Percentiles rank a stretch among this genome's conserved stretches.
These are phyloP conservation scores for Salix suchowensis DNA, from an alignment of 345 rosid genomes.

Conservation along the genomic window DNA sequence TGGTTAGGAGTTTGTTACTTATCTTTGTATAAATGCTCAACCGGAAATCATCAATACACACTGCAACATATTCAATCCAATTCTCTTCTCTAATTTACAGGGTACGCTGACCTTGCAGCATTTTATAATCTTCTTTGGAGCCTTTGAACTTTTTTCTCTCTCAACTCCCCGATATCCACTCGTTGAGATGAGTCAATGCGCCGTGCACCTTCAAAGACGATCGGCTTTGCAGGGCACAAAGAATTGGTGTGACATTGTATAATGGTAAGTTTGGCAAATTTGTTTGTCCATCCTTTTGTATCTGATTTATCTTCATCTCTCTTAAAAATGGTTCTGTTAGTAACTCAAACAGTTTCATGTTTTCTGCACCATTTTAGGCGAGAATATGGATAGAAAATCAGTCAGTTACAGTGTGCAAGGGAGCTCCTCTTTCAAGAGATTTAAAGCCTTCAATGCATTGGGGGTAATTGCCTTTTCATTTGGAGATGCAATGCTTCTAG, in stretches of 20 bases:
- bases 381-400: constrained; percentile 29
- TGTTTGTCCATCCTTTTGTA: neutral
- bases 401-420: constrained; percentile 40
- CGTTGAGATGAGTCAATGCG: constrained; percentile 48
- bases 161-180: constrained; percentile 49
- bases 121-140: constrained; percentile 45
- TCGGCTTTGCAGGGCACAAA: constrained; percentile 51
- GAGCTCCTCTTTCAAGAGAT: constrained; percentile 35
- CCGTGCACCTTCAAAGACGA: constrained; percentile 41
- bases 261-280: constrained; percentile 26
- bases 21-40: no score
- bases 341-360: neutral
- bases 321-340: neutral
- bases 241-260: constrained; percentile 39
- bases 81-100: no score
- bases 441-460: constrained; percentile 49
- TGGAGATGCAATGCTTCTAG: constrained; percentile 61
- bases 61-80: no score
- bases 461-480: constrained; percentile 54
- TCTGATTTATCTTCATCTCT: neutral
- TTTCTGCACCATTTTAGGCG: constrained; percentile 26
- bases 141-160: constrained; percentile 42
- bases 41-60: no score
- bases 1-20: no score
- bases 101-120: constrained; percentile 41